phyloP scores from a whole-genome alignment of 116 monocot genomes.

The Posidonia oceanica region DNA sequence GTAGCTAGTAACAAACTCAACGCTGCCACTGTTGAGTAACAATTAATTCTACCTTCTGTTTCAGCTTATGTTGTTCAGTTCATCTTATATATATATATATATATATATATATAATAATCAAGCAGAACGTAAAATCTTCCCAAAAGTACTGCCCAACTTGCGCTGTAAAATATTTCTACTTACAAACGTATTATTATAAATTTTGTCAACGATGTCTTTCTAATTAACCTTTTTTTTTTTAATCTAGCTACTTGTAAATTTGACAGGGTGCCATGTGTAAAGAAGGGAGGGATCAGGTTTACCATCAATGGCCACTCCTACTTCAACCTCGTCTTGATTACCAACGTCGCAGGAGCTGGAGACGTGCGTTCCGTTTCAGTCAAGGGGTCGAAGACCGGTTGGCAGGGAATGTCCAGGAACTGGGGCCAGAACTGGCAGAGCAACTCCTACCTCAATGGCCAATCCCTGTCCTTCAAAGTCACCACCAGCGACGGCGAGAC shows the following conservation, averaged over 20 bases:
- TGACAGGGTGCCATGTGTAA: constrained; percentile 48
- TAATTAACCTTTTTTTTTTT: no score
- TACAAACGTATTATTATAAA: no score
- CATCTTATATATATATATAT: no score
- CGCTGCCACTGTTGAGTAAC: no score
- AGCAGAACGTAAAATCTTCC: not conserved
- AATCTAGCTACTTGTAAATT: not conserved
- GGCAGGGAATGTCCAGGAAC: constrained; percentile 73
- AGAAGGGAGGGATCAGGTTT: constrained; percentile 71
- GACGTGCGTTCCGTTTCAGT: constrained; percentile 54
- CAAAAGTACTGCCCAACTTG: not conserved
- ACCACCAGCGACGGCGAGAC: constrained; percentile 64
- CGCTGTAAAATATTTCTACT: no score
- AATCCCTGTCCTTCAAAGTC: constrained; percentile 62
- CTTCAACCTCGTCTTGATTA: constrained; percentile 81
- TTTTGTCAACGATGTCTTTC: no score
- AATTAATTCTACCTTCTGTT: no score
- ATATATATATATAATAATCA: no score
- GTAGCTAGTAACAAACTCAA: constrained; percentile 6
- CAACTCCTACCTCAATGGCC: constrained; percentile 56
- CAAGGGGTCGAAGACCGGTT: constrained; percentile 51
- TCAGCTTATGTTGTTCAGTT: no score
- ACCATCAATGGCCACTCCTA: constrained; percentile 74
- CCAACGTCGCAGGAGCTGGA: constrained; percentile 72
- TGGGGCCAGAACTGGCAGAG: constrained; percentile 98